Evolutionary conservation across 257 asterid genomes (phyloP), one percentile per base, ranked within the genome.

Genomic region (Solanum etuberosum): DNA sequence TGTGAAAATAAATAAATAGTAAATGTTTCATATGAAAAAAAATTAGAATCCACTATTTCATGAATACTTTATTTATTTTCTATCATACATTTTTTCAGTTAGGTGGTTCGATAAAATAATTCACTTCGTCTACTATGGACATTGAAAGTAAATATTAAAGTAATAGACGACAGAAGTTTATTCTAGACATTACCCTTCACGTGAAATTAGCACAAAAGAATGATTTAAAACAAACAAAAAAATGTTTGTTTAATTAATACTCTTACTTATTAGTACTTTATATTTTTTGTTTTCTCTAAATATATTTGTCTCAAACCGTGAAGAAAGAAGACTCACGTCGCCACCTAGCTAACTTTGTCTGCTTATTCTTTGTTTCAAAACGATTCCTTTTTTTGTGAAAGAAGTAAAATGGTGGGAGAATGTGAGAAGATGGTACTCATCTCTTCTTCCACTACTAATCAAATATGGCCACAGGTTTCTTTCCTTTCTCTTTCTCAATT

Each of bases 391-490:
- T 54, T 61, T 80, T 27, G 85, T 20, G 40, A 42, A 40, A 40
- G 84, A 72, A 85, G 88, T 87, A 85, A 89, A 87, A 90, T 92
- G 92, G 88, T 91, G 51, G 89, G 92, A 90, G 88, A 89, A 72
- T 88, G 92, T 90, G 93, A 91, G 91, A 93, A 93, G 89, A 90
- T 92, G 93, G 91, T 83, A 54, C 85, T 87, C 93, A 88, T 90
- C 90, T 78, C 95, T 74, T 90, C 95, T 89, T 83, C 94, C 34
- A 87, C 90, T 83, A 86, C 92, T 77, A 89, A 92, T 80, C 89
- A 89, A 93, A 70, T 70, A 70, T 94, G 97, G 95, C 92, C 97
- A 93, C 95, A 94, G 94, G 95, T 91, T 70, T 43, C 74, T 88
- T 88, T 91, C 91, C 76, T 89, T 87, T 87, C 85, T 89, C 92